A percentile compares a stretch with the other conserved stretches of the same genome.
These are phyloP conservation scores for Aphanomyces astaci DNA, from an alignment of 352 stramenopile genomes.

Conservation along the genomic window DNA sequence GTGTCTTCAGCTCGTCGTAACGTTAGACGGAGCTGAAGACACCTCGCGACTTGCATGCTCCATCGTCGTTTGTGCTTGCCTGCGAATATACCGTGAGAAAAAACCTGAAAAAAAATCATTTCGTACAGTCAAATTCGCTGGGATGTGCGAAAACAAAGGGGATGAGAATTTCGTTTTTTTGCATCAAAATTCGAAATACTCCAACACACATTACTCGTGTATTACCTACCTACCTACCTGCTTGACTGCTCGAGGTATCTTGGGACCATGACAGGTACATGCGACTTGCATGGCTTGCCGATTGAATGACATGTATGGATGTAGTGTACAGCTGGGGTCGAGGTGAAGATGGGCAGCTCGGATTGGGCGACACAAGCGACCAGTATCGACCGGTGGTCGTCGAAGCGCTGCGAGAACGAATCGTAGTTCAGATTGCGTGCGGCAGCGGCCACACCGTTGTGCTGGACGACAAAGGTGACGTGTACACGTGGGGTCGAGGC, in stretches of 20 bases:
- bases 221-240: neutral
- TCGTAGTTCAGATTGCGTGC: slow-evolving; percentile 83
- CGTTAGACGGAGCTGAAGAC: too few species aligned
- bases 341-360: slow-evolving; percentile 80
- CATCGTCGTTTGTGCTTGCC: too few species aligned
- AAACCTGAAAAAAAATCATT: too few species aligned
- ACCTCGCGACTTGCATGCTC: too few species aligned
- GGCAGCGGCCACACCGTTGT: slow-evolving; percentile 85
- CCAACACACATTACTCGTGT: neutral
- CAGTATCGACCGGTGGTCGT: slow-evolving; percentile 77
- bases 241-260: neutral
- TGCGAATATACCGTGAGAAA: too few species aligned
- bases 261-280: slow-evolving; percentile 5
- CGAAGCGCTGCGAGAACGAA: slow-evolving; percentile 71
- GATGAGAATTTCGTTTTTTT: too few species aligned
- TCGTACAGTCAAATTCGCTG: too few species aligned
- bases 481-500: slow-evolving; percentile 85
- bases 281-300: neutral
- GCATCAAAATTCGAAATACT: neutral
- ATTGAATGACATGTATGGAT: neutral
- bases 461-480: slow-evolving; percentile 71
- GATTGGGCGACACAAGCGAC: slow-evolving; percentile 80
- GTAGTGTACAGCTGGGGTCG: slow-evolving; percentile 85
- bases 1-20: too few species aligned
- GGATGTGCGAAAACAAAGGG: too few species aligned